Base-by-base conservation (phyloP, 495 filamentous ascomycete genomes). In the Cairneyella variabilis region DNA sequence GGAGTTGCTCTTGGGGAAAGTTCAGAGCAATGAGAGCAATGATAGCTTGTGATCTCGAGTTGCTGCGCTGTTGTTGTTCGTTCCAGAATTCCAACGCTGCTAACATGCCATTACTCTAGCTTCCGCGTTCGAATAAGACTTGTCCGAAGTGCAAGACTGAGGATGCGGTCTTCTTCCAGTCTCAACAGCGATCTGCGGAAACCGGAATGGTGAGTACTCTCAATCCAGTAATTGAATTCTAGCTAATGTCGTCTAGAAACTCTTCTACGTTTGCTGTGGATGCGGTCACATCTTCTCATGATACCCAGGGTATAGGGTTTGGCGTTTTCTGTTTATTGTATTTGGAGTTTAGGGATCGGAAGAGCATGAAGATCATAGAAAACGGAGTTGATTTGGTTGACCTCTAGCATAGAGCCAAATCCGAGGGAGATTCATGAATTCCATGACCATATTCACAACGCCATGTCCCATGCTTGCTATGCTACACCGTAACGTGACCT, bases 151-250 rank as follows among this genome's bases (percentile, higher is more conserved):
- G 93, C 75, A 75, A 80, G 38, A 86, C 95, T 65, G 80, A 78
- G 46, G 89, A 97, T 69, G 88, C 89, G 1, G 95, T 98, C 39
- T 98, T 95, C 71, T 98, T 97, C 76, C 93, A 98, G 73, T 96
- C 90, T 36, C 93, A 97, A 67, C 91, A 97, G 74, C 85, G 95
- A 64, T 95, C 85, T 45, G 87, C 90, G 12, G 91, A 97, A 68
- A 98, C 95, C 8, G 95, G 95, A 69, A 98, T 98, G 93, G 93
- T 97, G 65, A 79, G 86, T 66, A 44, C 18, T 25, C 46, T 49
- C 25, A 17, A 30, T 12, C 18, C 20, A 6, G 16, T 9, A 18
- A n/a, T 25, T 3, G 11, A 34, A 3, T 12, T 17, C 18, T 34
- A 7, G 25, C 22, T 42, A 38, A 34, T 20, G 8, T 9, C 27